Percentiles rank a stretch among this genome's conserved stretches.
Conservation (phyloP, 2,329 filamentous ascomycete genomes). For the Sclerotinia spermophila region DNA sequence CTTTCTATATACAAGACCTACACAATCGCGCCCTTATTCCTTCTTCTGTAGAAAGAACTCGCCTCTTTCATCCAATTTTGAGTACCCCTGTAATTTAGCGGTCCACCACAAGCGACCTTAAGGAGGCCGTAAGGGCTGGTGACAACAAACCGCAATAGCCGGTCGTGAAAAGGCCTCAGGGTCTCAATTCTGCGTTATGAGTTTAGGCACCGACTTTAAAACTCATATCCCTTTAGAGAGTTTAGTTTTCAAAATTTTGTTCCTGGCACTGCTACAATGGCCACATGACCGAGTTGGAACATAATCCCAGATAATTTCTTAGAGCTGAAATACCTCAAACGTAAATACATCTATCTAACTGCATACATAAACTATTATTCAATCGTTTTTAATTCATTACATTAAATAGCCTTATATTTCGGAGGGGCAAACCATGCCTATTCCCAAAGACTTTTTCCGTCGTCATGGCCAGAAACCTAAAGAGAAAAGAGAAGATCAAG, state of each 20-base stretch:
- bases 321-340: background rate
- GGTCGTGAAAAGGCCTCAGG: background rate
- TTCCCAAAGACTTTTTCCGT: background rate
- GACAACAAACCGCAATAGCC: background rate
- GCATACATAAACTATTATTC: too few species aligned
- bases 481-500: background rate
- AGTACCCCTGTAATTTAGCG: background rate
- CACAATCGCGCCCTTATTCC: background rate
- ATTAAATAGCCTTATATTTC: background rate
- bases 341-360: background rate
- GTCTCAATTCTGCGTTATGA: background rate
- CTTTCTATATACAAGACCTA: background rate
- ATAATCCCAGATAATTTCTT: background rate
- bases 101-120: background rate
- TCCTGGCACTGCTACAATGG: background rate
- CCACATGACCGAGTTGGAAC: background rate
- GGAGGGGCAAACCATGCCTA: background rate
- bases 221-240: background rate
- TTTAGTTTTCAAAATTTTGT: background rate
- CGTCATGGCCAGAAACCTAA: background rate
- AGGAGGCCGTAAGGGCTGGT: background rate
- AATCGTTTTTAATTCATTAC: background rate
- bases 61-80: background rate
- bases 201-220: background rate
- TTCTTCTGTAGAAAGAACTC: background rate